Percentiles rank a stretch among this genome's conserved stretches.
These are phyloP conservation scores for Paecilomyces variotii DNA, from an alignment of 2,329 filamentous ascomycete genomes.

Conservation along the genomic window DNA sequence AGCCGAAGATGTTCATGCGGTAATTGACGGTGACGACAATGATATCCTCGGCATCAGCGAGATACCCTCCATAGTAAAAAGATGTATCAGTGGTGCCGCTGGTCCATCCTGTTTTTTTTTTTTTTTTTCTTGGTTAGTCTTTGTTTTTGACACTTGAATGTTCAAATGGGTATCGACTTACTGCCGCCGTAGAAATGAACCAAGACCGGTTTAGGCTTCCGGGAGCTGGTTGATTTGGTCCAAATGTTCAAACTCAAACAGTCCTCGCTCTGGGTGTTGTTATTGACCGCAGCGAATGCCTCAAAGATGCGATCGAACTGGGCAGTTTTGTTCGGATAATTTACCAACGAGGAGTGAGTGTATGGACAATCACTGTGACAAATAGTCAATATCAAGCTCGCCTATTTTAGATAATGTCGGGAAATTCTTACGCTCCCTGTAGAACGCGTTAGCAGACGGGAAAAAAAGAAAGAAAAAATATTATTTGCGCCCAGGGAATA, in stretches of 20 bases:
- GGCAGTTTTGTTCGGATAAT: slow-evolving; percentile 14
- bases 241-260: slow-evolving; percentile 31
- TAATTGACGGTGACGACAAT: slow-evolving; percentile 38
- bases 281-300: slow-evolving; percentile 28
- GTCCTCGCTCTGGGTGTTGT: slow-evolving; percentile 24
- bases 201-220: slow-evolving; percentile 27
- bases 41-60: slow-evolving; percentile 31
- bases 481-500: background rate
- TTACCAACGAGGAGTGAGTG: slow-evolving; percentile 9
- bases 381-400: background rate
- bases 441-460: background rate
- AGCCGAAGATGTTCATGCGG: slow-evolving; percentile 37
- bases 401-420: background rate
- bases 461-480: background rate
- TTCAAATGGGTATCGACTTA: slow-evolving; percentile 9
- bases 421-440: slow-evolving; percentile 6
- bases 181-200: slow-evolving; percentile 37
- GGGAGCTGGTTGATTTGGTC: slow-evolving; percentile 11
- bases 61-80: slow-evolving; percentile 28
- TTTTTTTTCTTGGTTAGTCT: background rate
- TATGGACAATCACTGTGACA: slow-evolving; percentile 17
- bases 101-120: slow-evolving; percentile 21
- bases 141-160: background rate
- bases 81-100: slow-evolving; percentile 27
- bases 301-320: slow-evolving; percentile 14